Evolutionary conservation across 352 stramenopile genomes (phyloP).

Genomic region (Salisapilia sapeloensis): DNA sequence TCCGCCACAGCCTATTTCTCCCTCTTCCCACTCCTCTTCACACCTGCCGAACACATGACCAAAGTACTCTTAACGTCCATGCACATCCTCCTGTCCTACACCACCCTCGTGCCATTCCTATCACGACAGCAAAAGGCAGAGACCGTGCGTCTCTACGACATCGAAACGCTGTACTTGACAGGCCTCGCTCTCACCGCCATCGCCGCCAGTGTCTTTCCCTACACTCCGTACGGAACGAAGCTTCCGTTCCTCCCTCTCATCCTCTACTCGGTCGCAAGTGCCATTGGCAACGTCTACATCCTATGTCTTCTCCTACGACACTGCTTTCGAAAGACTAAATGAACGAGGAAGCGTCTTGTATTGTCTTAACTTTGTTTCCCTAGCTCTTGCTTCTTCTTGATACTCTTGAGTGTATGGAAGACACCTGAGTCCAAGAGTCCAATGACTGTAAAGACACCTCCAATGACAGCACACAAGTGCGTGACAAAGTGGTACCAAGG

Average conservation of each 20-base stretch:
- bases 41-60: slow-evolving; percentile 48
- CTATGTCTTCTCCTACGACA: slow-evolving; percentile 41
- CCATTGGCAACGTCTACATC: slow-evolving; percentile 63
- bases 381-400: slow-evolving; percentile 73
- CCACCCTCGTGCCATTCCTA: slow-evolving; percentile 42
- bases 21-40: slow-evolving; percentile 78
- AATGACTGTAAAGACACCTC: slow-evolving; percentile 72
- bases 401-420: slow-evolving; percentile 67
- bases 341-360: slow-evolving; percentile 1
- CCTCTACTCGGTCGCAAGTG: slow-evolving; percentile 53
- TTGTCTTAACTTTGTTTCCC: slow-evolving; percentile 35
- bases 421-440: slow-evolving; percentile 66
- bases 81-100: slow-evolving; percentile 41
- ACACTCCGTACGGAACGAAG: slow-evolving; percentile 20
- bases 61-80: slow-evolving; percentile 49
- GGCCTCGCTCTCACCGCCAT: slow-evolving; percentile 11
- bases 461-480: slow-evolving; percentile 65
- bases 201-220: slow-evolving; percentile 28
- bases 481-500: slow-evolving; percentile 80
- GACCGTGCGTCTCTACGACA: slow-evolving; percentile 24
- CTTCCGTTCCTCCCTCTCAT: slow-evolving; percentile 72
- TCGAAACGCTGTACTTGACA: slow-evolving; percentile 37
- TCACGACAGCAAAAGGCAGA: slow-evolving; percentile 45
- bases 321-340: slow-evolving; percentile 28
- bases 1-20: slow-evolving; percentile 53